Evolutionary conservation across 2,329 filamentous ascomycete genomes (phyloP).

Genomic region (Beauveria brongniartii): DNA sequence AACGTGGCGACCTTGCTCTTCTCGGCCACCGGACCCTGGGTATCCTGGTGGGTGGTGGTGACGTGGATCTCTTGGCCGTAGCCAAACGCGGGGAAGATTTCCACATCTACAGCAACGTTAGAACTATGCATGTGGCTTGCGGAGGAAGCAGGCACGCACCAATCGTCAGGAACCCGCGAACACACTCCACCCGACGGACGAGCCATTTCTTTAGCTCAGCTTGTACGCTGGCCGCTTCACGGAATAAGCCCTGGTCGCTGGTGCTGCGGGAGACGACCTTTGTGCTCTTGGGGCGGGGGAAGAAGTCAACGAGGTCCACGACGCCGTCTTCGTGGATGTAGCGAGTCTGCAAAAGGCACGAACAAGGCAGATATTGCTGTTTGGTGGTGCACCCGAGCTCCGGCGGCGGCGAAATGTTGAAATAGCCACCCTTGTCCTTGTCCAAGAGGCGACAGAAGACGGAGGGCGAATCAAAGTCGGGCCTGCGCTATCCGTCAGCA

Average conservation of each 20-base stretch:
- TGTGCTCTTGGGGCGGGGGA: slow-evolving; percentile 58
- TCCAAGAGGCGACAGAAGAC: slow-evolving; percentile 69
- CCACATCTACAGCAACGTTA: slow-evolving; percentile 40
- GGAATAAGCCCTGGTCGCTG: slow-evolving; percentile 40
- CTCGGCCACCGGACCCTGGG: slow-evolving; percentile 28
- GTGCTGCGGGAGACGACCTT: slow-evolving; percentile 39
- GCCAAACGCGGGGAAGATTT: slow-evolving; percentile 65
- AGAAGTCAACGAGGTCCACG: slow-evolving; percentile 66
- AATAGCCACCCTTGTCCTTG: slow-evolving; percentile 66
- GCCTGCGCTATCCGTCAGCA: slow-evolving; percentile 38
- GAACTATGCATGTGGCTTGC: slow-evolving; percentile 3
- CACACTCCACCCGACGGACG: slow-evolving; percentile 63
- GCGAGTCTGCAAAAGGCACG: slow-evolving; percentile 69
- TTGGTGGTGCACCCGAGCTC: slow-evolving; percentile 56
- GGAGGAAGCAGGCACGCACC: slow-evolving; percentile 27
- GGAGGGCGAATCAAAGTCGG: slow-evolving; percentile 69
- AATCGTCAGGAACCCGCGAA: slow-evolving; percentile 57
- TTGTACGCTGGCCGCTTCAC: slow-evolving; percentile 45
- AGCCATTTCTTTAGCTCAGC: slow-evolving; percentile 64
- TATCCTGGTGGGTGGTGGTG: slow-evolving; percentile 44
- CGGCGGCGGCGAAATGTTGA: slow-evolving; percentile 53
- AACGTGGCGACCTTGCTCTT: slow-evolving; percentile 57
- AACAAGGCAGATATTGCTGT: slow-evolving; percentile 68
- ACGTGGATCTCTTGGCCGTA: slow-evolving; percentile 58
- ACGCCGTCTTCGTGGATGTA: slow-evolving; percentile 71